Conservation (phyloP, 169 alveolate species). For the Miamiensis avidus region DNA sequence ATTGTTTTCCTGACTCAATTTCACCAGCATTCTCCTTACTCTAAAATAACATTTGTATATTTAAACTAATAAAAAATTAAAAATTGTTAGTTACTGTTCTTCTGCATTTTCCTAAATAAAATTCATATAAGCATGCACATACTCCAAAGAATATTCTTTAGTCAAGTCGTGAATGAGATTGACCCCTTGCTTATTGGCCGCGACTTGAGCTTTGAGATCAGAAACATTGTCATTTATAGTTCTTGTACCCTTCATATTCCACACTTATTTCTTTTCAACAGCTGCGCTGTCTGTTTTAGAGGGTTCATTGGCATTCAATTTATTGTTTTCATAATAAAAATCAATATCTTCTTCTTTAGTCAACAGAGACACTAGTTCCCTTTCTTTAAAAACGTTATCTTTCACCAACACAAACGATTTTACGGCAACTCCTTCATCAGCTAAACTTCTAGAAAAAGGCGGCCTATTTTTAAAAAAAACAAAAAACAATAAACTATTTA, state of each 20-base stretch:
- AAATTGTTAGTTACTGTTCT: neutral
- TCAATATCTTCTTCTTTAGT: conserved; percentile 25
- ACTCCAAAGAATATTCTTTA: conserved; percentile 55
- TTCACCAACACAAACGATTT: conserved; percentile 61
- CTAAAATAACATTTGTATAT: conserved; percentile 4
- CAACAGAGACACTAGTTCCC: conserved; percentile 48
- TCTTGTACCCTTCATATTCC: conserved; percentile 50
- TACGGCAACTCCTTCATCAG: conserved; percentile 84
- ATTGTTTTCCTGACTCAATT: conserved; percentile 41
- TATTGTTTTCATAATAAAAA: conserved; percentile 20
- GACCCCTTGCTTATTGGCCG: conserved; percentile 85
- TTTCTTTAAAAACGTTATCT: conserved; percentile 65
- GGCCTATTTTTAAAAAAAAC: no score
- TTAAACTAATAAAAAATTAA: neutral
- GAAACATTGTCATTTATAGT: conserved; percentile 67
- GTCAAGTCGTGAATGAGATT: conserved; percentile 54
- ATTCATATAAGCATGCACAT: conserved; percentile 76
- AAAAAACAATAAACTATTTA: no score
- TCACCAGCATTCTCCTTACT: conserved; percentile 65
- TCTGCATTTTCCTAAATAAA: conserved; percentile 71
- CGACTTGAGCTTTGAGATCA: conserved; percentile 82
- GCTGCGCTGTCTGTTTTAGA: neutral
- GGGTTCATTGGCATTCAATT: neutral
- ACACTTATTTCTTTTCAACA: neutral
- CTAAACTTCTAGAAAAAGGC: conserved; percentile 61